Evolutionary conservation across 2,329 filamentous ascomycete species (phyloP).

Genomic region (Fusarium xyrophilum): DNA sequence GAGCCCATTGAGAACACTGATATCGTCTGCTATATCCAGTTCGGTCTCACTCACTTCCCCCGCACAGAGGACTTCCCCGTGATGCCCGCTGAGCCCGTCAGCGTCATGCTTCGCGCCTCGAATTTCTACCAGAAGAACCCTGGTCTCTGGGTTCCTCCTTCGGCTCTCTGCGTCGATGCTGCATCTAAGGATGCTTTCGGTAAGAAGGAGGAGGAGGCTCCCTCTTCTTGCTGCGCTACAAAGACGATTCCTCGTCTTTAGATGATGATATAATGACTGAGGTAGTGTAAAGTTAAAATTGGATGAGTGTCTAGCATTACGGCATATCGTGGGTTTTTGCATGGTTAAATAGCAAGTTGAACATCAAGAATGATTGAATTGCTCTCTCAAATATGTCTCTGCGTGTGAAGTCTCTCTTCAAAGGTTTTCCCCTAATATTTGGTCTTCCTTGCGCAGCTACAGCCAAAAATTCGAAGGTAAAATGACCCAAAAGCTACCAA

Average conservation of each 20-base stretch:
- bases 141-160: conserved; percentile 78
- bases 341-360: conserved; percentile 13
- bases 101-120: conserved; percentile 76
- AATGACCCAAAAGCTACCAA: neutral
- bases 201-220: conserved; percentile 22
- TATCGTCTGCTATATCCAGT: conserved; percentile 92
- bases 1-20: conserved; percentile 81
- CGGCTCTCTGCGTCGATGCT: conserved; percentile 36
- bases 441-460: neutral
- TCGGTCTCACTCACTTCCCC: conserved; percentile 89
- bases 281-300: conserved; percentile 1
- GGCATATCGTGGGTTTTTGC: conserved; percentile 4
- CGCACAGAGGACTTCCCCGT: conserved; percentile 90
- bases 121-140: conserved; percentile 87
- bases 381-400: neutral
- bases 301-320: conserved; percentile 1
- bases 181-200: conserved; percentile 34
- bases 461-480: neutral
- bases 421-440: no score
- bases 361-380: neutral
- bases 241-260: conserved; percentile 26
- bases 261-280: neutral
- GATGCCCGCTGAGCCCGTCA: conserved; percentile 90
- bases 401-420: fast-evolving
- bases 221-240: conserved; percentile 34